A percentile compares a stretch with the other conserved stretches of the same genome.
Evolutionary conservation across 2,329 filamentous ascomycete species (phyloP).

Genomic region (Colletotrichum karsti): DNA sequence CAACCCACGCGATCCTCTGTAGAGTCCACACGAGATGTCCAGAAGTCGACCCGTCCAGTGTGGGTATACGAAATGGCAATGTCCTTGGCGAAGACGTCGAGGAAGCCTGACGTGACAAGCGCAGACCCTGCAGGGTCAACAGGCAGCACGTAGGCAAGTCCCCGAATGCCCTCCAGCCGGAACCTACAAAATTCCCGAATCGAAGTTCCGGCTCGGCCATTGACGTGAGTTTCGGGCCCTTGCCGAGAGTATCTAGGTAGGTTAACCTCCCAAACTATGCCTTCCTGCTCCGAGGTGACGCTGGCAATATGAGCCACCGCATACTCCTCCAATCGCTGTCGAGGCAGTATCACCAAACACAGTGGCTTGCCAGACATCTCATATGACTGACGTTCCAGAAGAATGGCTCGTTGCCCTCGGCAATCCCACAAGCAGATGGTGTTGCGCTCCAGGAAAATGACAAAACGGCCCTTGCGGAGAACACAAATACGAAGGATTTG

Average conservation of each 20-base stretch:
- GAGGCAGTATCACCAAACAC: conserved; percentile 80
- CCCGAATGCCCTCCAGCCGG: conserved; percentile 67
- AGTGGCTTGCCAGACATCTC: conserved; percentile 74
- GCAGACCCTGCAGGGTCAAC: conserved; percentile 86
- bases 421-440: conserved; percentile 84
- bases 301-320: conserved; percentile 79
- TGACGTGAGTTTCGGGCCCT: conserved; percentile 34
- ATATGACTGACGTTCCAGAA: conserved; percentile 68
- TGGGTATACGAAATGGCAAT: conserved; percentile 86
- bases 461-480: conserved; percentile 78
- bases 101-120: conserved; percentile 76
- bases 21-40: conserved; percentile 80
- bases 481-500: conserved; percentile 85
- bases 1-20: conserved; percentile 74
- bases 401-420: conserved; percentile 62
- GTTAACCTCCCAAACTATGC: conserved; percentile 82
- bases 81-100: conserved; percentile 87
- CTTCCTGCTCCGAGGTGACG: conserved; percentile 79
- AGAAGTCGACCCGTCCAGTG: conserved; percentile 79
- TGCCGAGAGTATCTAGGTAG: conserved; percentile 59
- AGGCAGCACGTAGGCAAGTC: conserved; percentile 74
- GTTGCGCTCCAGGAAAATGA: conserved; percentile 80
- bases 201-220: conserved; percentile 44
- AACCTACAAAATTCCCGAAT: conserved; percentile 78
- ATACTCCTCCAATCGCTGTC: conserved; percentile 63